Conservation (phyloP, 108 stramenopile genomes). For the Fistulifera pelliculosa region DNA sequence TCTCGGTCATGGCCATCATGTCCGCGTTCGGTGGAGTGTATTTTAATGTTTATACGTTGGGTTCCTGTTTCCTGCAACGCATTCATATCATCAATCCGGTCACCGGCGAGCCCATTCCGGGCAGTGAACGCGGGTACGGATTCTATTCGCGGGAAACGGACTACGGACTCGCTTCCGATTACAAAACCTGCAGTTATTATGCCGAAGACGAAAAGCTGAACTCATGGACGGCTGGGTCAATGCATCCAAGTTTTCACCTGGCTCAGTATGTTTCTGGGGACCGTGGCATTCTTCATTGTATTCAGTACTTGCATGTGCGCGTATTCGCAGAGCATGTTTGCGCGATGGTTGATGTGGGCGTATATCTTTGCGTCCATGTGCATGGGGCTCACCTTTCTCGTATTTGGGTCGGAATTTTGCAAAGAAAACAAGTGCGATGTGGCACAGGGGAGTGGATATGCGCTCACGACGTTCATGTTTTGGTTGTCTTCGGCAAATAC, state of each 20-base stretch:
- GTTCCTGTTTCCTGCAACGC: conserved; percentile 2
- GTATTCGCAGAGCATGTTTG: conserved; percentile 4
- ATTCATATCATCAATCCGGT: conserved; percentile 7
- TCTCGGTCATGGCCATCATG: conserved; percentile 6
- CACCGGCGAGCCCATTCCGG: conserved; percentile 5
- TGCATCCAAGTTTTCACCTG: not conserved
- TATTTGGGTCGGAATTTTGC: conserved; percentile 10
- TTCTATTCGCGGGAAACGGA: conserved; percentile 8
- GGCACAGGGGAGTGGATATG: conserved; percentile 1
- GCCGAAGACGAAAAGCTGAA: conserved; percentile 3
- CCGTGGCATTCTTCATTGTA: conserved; percentile 2
- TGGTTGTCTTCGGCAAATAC: conserved; percentile 11
- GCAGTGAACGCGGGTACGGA: conserved; percentile 6
- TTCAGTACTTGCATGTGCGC: conserved; percentile 3
- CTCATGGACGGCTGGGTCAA: conserved; percentile 10
- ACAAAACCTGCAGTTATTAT: conserved; percentile 6
- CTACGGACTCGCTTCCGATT: conserved; percentile 1
- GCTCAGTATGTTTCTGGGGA: conserved; percentile 4
- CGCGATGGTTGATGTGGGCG: conserved; percentile 9
- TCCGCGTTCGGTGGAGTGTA: conserved; percentile 4
- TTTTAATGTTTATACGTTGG: conserved; percentile 2
- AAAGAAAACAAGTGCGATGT: conserved; percentile 10
- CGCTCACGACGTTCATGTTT: conserved; percentile 5
- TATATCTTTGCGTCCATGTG: conserved; percentile 7
- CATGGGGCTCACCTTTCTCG: conserved; percentile 4